Evolutionary conservation across 768 basidiomycete species (phyloP).

Genomic region (Tulasnella sp.): DNA sequence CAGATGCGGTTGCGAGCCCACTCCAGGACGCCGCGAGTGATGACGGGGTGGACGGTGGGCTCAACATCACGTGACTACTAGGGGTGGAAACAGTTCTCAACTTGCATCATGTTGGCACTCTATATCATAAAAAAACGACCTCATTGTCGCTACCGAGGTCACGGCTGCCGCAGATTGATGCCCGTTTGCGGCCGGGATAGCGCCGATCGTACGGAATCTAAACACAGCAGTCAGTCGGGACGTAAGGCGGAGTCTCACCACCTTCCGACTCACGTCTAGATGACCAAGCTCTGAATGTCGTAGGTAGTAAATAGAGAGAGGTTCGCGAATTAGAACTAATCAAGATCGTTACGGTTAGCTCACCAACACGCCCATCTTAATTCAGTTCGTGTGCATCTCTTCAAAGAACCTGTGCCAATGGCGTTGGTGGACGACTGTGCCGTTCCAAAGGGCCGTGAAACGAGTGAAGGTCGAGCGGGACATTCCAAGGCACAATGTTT

Average conservation of each 20-base stretch:
- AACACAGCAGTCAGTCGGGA: not conserved
- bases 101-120: too few species aligned
- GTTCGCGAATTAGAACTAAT: too few species aligned
- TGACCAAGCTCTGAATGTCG: not conserved
- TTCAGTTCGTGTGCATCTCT: not conserved
- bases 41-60: not conserved
- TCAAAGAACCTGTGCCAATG: slow-evolving; percentile 25
- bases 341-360: not conserved
- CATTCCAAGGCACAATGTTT: not conserved
- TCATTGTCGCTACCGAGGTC: too few species aligned
- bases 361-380: not conserved
- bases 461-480: not conserved
- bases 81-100: too few species aligned
- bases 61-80: not conserved
- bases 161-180: too few species aligned
- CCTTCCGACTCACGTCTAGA: slow-evolving; percentile 19
- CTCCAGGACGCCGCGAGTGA: too few species aligned
- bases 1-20: not conserved
- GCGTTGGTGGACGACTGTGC: slow-evolving; percentile 11
- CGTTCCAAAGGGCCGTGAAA: not conserved
- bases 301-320: not conserved
- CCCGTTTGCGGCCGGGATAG: not conserved
- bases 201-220: not conserved
- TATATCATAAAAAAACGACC: too few species aligned
- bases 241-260: not conserved